Evolutionary conservation across 345 rosid species (phyloP), one percentile per base, ranked within the genome.

Genomic region (Psidium friedrichsthalianum): DNA sequence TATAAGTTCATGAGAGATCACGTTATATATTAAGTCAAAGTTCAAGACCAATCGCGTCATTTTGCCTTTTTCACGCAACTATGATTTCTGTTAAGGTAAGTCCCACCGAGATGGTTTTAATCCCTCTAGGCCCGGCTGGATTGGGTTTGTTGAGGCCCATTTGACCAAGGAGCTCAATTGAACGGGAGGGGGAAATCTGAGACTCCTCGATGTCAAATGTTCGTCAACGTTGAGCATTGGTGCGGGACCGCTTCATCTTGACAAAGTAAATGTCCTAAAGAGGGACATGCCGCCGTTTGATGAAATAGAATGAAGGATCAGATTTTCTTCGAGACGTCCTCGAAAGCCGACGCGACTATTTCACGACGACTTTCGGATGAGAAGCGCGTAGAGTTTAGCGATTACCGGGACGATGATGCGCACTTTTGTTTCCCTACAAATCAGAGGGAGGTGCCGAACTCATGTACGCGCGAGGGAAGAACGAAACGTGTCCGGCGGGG

Each of bases 271-370:
- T 3, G 36, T 36, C 36, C 36, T 36, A 36, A 36, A 36, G 36
- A 36, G 36, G 36, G 36, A 36, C 36, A 36, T 3, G 36, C 2
- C 3, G 36, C 36, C 36, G 36, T 36, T 36, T 36, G 51, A 32
- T 64, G 44, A 32, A 64, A 64, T 32, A 61, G 44, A 24, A 64
- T 8, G 44, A 8, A 32, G 78, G 78, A 9, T 64, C 11, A 21
- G 44, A 32, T 29, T 61, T 15, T 6, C 11, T 3, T 27, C 0
- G 0, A 64, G 44, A 16, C 44, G 11, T 64, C 6, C 44, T 16
- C 3, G 0, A 32, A 64, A 15, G 21, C 12, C 0, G 12, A 1
- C 6, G 5, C 0, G 12, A 18, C 8, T 64, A 20, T 32, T 20
- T 64, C 18, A 16, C 0, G 18, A 32, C 6, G 44, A 64, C 78